Conservation (phyloP, 2,329 filamentous ascomycete genomes). For the Microdochium nivale region DNA sequence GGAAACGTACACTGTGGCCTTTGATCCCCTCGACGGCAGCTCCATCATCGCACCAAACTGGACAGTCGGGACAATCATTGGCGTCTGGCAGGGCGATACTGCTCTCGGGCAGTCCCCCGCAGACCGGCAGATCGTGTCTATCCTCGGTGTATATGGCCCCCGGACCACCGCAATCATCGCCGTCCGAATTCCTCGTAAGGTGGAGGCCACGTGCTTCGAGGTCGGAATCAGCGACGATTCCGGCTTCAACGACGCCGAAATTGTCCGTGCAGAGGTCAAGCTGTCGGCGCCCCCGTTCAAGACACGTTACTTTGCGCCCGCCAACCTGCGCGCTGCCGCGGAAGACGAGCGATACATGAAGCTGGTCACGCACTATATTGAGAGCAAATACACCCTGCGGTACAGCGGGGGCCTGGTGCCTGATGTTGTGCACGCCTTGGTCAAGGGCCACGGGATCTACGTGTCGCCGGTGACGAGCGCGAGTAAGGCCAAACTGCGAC, state of each 20-base stretch:
- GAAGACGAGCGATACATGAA: conserved; percentile 38
- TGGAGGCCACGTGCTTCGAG: conserved; percentile 37
- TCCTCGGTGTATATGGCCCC: conserved; percentile 46
- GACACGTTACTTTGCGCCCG: conserved; percentile 53
- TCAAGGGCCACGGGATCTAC: conserved; percentile 55
- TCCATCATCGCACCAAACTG: conserved; percentile 52
- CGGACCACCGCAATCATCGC: conserved; percentile 48
- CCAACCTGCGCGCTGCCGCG: conserved; percentile 49
- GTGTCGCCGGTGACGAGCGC: conserved; percentile 43
- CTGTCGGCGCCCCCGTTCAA: conserved; percentile 29
- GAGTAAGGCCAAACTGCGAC: conserved; percentile 47
- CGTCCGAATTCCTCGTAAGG: conserved; percentile 32
- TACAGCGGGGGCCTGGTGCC: conserved; percentile 55
- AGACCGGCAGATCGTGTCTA: conserved; percentile 34
- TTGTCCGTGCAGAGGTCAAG: conserved; percentile 32
- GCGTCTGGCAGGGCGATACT: conserved; percentile 44
- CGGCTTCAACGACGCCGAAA: conserved; percentile 15
- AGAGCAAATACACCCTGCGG: conserved; percentile 47
- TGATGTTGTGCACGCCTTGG: conserved; percentile 48
- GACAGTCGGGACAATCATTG: conserved; percentile 51
- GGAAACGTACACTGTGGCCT: conserved; percentile 49
- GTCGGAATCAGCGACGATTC: conserved; percentile 27
- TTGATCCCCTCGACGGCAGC: conserved; percentile 56
- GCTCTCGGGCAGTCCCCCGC: conserved; percentile 31
- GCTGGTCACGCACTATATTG: conserved; percentile 40